phyloP scores from a whole-genome alignment of 768 basidiomycete genomes.

The Psilocybe cyanescens region DNA sequence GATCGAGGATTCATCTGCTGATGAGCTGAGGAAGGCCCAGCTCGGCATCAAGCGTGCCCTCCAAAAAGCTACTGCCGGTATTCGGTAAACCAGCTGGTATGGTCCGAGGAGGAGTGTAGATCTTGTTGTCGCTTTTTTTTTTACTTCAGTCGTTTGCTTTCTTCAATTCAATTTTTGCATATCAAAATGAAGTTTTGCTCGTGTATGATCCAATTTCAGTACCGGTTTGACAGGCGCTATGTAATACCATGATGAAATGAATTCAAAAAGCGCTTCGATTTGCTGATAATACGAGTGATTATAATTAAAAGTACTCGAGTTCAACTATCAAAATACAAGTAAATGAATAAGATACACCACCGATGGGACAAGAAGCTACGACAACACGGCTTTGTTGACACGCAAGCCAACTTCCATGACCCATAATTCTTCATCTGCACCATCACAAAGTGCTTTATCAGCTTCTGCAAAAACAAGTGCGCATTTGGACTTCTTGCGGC shows the following conservation, averaged over 20 bases:
- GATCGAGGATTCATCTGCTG: constrained; percentile 91
- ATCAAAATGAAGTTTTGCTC: constrained; percentile 27
- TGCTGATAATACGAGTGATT: not conserved
- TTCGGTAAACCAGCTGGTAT: constrained; percentile 58
- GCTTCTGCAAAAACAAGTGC: constrained; percentile 90
- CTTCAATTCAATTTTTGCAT: constrained; percentile 29
- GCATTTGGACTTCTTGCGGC: constrained; percentile 79
- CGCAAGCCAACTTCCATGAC: constrained; percentile 86
- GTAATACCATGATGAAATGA: constrained; percentile 19
- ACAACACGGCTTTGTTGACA: constrained; percentile 66
- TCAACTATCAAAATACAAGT: not conserved
- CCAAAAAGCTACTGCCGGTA: constrained; percentile 95
- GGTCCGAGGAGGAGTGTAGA: constrained; percentile 21
- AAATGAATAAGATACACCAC: not conserved
- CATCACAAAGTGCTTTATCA: constrained; percentile 95
- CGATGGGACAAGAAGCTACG: constrained; percentile 11
- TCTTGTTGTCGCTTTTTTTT: constrained; percentile 24
- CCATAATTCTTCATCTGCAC: constrained; percentile 97
- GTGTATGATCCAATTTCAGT: constrained; percentile 29
- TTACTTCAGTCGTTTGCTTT: constrained; percentile 22
- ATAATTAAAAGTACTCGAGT: too few species aligned
- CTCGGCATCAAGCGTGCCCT: constrained; percentile 94
- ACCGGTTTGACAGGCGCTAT: constrained; percentile 18
- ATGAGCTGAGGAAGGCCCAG: constrained; percentile 96
- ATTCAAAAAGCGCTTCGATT: constrained; percentile 17